phyloP scores from a whole-genome alignment of 805 yeast species.

The Diddensiella santjacobensis region DNA sequence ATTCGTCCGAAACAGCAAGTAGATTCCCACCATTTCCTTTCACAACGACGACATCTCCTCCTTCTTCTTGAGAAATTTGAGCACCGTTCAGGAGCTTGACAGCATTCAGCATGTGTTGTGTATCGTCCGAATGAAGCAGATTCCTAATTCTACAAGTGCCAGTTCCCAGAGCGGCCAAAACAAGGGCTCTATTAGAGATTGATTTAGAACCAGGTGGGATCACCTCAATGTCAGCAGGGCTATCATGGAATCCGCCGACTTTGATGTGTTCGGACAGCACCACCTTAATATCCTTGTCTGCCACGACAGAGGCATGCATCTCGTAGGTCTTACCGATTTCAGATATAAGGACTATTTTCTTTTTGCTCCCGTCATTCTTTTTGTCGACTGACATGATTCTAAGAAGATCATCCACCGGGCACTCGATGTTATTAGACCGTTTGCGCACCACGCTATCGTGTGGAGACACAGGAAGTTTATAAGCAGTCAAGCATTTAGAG shows the following conservation, averaged over 20 bases:
- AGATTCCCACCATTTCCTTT: slow-evolving; percentile 79
- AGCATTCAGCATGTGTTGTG: slow-evolving; percentile 90
- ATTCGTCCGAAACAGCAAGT: slow-evolving; percentile 56
- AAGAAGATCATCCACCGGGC: slow-evolving; percentile 73
- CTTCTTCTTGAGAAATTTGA: slow-evolving; percentile 72
- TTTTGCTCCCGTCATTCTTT: slow-evolving; percentile 90
- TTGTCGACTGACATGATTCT: slow-evolving; percentile 92
- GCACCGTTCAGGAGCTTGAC: slow-evolving; percentile 79
- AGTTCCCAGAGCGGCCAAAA: slow-evolving; percentile 84
- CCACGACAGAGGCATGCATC: slow-evolving; percentile 77
- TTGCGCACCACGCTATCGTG: slow-evolving; percentile 68
- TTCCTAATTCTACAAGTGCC: slow-evolving; percentile 83
- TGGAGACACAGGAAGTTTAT: slow-evolving; percentile 77
- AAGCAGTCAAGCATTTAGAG: slow-evolving; percentile 75
- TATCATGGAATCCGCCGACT: slow-evolving; percentile 53
- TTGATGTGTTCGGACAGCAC: slow-evolving; percentile 76
- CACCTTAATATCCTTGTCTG: slow-evolving; percentile 75
- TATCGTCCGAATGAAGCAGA: slow-evolving; percentile 92
- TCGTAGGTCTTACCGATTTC: slow-evolving; percentile 88
- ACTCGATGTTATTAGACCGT: slow-evolving; percentile 62
- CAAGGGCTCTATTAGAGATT: slow-evolving; percentile 89
- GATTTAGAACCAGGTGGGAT: slow-evolving; percentile 97
- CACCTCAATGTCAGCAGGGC: slow-evolving; percentile 41
- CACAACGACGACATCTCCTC: slow-evolving; percentile 80
- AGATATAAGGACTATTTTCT: slow-evolving; percentile 79